Conservation (phyloP, 176 grass and related monocot species). For the Canna indica region DNA sequence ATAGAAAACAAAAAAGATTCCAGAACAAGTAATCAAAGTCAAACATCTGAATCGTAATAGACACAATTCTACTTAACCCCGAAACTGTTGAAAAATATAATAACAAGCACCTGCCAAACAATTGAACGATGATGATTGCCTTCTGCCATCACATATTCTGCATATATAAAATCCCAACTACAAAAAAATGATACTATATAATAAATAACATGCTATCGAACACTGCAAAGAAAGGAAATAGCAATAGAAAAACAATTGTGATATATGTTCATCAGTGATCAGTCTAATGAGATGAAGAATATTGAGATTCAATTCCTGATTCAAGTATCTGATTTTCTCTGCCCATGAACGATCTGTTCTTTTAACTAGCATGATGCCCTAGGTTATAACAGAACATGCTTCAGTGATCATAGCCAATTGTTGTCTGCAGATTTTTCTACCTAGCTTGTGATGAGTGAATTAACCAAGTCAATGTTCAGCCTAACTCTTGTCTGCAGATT, state of each 20-base stretch:
- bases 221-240: conserved; percentile 4
- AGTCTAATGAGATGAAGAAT: background rate
- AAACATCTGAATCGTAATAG: background rate
- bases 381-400: background rate
- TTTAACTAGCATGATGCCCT: background rate
- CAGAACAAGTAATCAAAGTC: background rate
- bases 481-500: too few relatives aligned
- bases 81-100: background rate
- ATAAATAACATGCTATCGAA: background rate
- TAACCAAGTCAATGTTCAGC: too few relatives aligned
- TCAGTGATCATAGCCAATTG: background rate
- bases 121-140: conserved; percentile 89
- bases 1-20: background rate
- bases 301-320: background rate
- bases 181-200: conserved; percentile 8
- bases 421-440: too few relatives aligned
- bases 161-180: conserved; percentile 97
- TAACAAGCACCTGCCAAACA: conserved; percentile 71
- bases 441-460: too few relatives aligned
- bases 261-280: background rate
- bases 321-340: background rate
- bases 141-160: conserved; percentile 80
- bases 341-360: background rate
- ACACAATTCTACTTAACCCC: background rate
- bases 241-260: conserved; percentile 6